Percentiles rank a stretch among this genome's conserved stretches.
These are phyloP conservation scores for Caryopteris hybrid DNA, from an alignment of 305 asterid genomes.

Conservation along the genomic window DNA sequence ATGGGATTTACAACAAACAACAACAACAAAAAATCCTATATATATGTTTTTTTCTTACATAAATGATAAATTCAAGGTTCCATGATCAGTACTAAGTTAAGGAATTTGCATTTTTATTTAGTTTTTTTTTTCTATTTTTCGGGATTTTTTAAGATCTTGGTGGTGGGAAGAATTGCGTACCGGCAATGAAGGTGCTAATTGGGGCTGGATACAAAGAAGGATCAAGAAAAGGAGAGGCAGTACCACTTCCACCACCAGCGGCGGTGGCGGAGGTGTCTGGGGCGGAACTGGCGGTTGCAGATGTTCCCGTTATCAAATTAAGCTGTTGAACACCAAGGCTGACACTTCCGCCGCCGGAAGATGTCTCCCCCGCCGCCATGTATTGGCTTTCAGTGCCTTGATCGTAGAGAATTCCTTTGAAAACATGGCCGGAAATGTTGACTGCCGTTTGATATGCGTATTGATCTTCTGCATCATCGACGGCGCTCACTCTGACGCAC, in stretches of 20 bases:
- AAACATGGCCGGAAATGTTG: conserved; percentile 80
- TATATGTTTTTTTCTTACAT: conserved; percentile 2
- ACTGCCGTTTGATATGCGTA: conserved; percentile 86
- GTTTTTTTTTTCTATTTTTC: not conserved
- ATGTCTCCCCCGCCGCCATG: conserved; percentile 35
- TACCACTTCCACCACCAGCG: not conserved
- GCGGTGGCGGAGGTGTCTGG: not conserved
- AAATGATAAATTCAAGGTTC: conserved; percentile 3
- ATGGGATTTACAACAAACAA: conserved; percentile 26
- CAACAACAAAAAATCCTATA: conserved; percentile 4
- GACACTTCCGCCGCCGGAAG: conserved; percentile 71
- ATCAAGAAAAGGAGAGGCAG: conserved; percentile 27
- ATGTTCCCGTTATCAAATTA: conserved; percentile 43
- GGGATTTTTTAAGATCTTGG: conserved; percentile 29
- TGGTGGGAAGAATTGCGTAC: conserved; percentile 60
- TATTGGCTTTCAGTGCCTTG: conserved; percentile 75
- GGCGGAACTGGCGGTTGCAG: conserved; percentile 30
- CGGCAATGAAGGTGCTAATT: conserved; percentile 37
- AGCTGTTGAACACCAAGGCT: conserved; percentile 58
- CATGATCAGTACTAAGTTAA: not conserved
- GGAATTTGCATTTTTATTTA: not conserved
- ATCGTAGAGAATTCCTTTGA: conserved; percentile 83
- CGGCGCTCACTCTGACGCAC: conserved; percentile 79
- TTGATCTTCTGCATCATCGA: conserved; percentile 67
- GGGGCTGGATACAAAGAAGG: conserved; percentile 34